phyloP scores from a whole-genome alignment of 805 yeast genomes.

The Spathaspora passalidarum region DNA sequence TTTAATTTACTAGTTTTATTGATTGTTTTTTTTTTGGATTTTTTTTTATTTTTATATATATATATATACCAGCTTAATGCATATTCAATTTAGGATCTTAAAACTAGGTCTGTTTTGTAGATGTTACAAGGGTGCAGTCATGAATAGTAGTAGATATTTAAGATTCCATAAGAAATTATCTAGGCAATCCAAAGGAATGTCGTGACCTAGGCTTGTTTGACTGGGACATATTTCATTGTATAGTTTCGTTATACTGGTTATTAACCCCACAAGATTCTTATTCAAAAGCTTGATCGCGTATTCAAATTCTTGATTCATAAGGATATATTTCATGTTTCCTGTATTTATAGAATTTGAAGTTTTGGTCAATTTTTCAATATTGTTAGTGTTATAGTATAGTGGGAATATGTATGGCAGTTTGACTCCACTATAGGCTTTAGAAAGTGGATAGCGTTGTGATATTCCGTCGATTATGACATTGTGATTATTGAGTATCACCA shows the following conservation, averaged over 20 bases:
- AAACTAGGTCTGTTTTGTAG: neutral
- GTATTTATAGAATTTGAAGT: conserved; percentile 7
- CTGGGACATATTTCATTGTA: conserved; percentile 5
- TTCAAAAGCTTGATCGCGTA: conserved; percentile 29
- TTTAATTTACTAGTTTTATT: conserved; percentile 1
- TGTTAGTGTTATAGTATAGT: conserved; percentile 22
- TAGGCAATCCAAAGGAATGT: conserved; percentile 34
- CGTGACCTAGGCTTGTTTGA: neutral
- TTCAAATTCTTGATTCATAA: conserved; percentile 28
- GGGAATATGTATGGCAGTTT: conserved; percentile 18
- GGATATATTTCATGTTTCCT: neutral
- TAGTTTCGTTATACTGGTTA: conserved; percentile 18
- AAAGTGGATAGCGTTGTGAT: conserved; percentile 8
- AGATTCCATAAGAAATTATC: conserved; percentile 42
- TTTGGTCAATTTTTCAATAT: conserved; percentile 15
- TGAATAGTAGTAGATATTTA: conserved; percentile 31
- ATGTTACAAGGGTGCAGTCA: conserved; percentile 22
- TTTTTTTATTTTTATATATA: neutral
- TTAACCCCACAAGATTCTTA: conserved; percentile 25
- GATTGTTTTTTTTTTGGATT: neutral
- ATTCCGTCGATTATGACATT: conserved; percentile 24
- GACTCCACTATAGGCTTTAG: neutral
- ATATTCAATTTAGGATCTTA: neutral
- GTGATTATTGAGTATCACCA: conserved; percentile 19
- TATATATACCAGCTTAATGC: neutral